Percentiles rank a stretch among this genome's conserved stretches.
Evolutionary conservation across 805 yeast species (phyloP).

Genomic region (Torulaspora franciscae): DNA sequence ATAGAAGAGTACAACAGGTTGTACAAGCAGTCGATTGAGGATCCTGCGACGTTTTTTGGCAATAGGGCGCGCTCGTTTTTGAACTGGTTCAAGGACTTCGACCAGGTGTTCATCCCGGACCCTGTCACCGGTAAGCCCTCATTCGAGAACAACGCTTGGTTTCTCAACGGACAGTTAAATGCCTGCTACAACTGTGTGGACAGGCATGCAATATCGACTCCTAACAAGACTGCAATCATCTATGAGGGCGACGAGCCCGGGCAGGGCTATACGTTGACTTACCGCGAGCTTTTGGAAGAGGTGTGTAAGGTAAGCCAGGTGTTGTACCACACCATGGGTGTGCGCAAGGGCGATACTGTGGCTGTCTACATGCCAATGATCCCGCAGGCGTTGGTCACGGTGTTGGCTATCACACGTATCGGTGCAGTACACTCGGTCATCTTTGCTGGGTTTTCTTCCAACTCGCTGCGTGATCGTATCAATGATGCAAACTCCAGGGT

Average conservation of each 20-base stretch:
- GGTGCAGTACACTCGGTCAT: slow-evolving; percentile 85
- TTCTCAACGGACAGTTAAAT: slow-evolving; percentile 71
- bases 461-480: slow-evolving; percentile 66
- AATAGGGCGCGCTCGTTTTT: slow-evolving; percentile 66
- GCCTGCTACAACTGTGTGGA: slow-evolving; percentile 81
- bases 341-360: slow-evolving; percentile 76
- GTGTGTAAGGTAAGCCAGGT: slow-evolving; percentile 70
- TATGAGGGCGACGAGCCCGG: slow-evolving; percentile 79
- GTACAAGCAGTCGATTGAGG: slow-evolving; percentile 68
- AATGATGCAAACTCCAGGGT: slow-evolving; percentile 66
- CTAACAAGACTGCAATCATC: slow-evolving; percentile 67
- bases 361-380: slow-evolving; percentile 86
- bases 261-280: slow-evolving; percentile 53
- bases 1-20: slow-evolving; percentile 64
- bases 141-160: slow-evolving; percentile 62
- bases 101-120: slow-evolving; percentile 44
- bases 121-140: slow-evolving; percentile 34
- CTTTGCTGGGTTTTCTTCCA: slow-evolving; percentile 78
- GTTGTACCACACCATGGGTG: slow-evolving; percentile 54
- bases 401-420: slow-evolving; percentile 71
- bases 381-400: slow-evolving; percentile 69
- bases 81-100: slow-evolving; percentile 76
- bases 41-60: slow-evolving; percentile 80
- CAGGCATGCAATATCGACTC: slow-evolving; percentile 68
- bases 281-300: slow-evolving; percentile 63